These are phyloP conservation scores for Neurospora tetraspora DNA, from an alignment of 495 filamentous ascomycete genomes.

Conservation along the genomic window DNA sequence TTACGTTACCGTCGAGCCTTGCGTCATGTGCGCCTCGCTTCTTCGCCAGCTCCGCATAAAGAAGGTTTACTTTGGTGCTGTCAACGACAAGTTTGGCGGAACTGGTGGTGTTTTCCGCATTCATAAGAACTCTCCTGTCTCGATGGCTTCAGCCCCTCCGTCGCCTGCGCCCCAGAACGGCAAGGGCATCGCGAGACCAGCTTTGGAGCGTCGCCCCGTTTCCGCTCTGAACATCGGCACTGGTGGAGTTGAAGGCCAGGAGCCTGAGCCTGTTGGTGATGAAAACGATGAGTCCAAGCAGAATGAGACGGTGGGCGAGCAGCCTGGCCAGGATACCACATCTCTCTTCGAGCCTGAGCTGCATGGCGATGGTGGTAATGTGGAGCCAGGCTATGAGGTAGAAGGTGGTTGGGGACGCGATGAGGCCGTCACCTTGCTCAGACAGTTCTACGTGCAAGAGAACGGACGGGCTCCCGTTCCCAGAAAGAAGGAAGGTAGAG, in stretches of 20 bases:
- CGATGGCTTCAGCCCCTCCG: constrained; percentile 14
- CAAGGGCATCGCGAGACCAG: constrained; percentile 19
- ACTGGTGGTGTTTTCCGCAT: constrained; percentile 84
- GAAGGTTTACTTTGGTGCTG: constrained; percentile 85
- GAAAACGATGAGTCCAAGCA: constrained; percentile 2
- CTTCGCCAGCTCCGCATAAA: constrained; percentile 74
- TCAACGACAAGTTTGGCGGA: constrained; percentile 93
- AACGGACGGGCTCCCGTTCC: constrained; percentile 61
- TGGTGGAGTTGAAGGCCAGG: neutral
- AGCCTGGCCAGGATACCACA: neutral
- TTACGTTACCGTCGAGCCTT: constrained; percentile 96
- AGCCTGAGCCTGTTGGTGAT: neutral
- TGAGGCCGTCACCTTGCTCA: constrained; percentile 80
- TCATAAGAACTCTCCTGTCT: constrained; percentile 56
- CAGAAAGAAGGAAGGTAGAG: constrained; percentile 43
- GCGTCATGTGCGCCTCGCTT: constrained; percentile 95
- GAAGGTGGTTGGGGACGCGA: constrained; percentile 75
- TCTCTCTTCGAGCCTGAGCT: constrained; percentile 4
- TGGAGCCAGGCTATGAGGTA: constrained; percentile 67
- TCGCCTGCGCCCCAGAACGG: constrained; percentile 19
- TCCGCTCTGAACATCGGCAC: constrained; percentile 6
- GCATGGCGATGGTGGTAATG: constrained; percentile 32
- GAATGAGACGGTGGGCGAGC: neutral
- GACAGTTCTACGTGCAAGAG: constrained; percentile 94
- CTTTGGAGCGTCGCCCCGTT: constrained; percentile 13